These are phyloP conservation scores for Bipolaris oryzae DNA, from an alignment of 2,329 filamentous ascomycete genomes.

Conservation along the genomic window DNA sequence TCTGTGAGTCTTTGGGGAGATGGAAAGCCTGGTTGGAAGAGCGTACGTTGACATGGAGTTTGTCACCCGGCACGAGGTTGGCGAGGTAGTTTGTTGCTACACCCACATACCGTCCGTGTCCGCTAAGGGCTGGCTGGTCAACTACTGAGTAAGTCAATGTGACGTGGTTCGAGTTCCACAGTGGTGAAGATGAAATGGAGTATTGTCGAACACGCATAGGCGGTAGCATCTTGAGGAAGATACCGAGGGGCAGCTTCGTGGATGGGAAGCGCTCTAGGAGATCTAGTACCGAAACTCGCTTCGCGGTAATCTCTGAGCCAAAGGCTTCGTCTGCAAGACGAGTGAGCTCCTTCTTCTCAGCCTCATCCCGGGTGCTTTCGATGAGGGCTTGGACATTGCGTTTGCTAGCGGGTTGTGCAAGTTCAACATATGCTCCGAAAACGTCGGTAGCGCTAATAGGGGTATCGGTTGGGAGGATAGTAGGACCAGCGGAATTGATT, in stretches of 20 bases:
- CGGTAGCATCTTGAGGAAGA: slow-evolving; percentile 74
- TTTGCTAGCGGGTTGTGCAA: slow-evolving; percentile 74
- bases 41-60: slow-evolving; percentile 52
- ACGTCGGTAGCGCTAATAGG: slow-evolving; percentile 68
- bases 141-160: slow-evolving; percentile 74
- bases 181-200: slow-evolving; percentile 77
- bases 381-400: slow-evolving; percentile 60
- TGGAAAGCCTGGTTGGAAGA: slow-evolving; percentile 52
- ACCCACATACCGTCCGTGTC: slow-evolving; percentile 53
- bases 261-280: slow-evolving; percentile 67
- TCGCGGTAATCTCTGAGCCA: slow-evolving; percentile 51
- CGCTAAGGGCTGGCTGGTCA: slow-evolving; percentile 58
- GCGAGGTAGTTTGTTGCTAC: slow-evolving; percentile 54
- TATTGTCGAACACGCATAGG: slow-evolving; percentile 81
- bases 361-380: slow-evolving; percentile 57
- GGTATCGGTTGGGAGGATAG: slow-evolving; percentile 67
- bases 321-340: slow-evolving; percentile 53
- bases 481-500: slow-evolving; percentile 65
- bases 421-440: slow-evolving; percentile 73
- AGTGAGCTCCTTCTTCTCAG: slow-evolving; percentile 57
- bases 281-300: slow-evolving; percentile 69
- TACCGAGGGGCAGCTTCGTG: slow-evolving; percentile 66
- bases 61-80: slow-evolving; percentile 49
- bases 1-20: slow-evolving; percentile 50
- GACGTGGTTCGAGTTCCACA: slow-evolving; percentile 61